A percentile compares a stretch with the other conserved stretches of the same genome.
Evolutionary conservation across 164 flowering plant genomes (phyloP).

Genomic region (Dillenia suffruticosa): DNA sequence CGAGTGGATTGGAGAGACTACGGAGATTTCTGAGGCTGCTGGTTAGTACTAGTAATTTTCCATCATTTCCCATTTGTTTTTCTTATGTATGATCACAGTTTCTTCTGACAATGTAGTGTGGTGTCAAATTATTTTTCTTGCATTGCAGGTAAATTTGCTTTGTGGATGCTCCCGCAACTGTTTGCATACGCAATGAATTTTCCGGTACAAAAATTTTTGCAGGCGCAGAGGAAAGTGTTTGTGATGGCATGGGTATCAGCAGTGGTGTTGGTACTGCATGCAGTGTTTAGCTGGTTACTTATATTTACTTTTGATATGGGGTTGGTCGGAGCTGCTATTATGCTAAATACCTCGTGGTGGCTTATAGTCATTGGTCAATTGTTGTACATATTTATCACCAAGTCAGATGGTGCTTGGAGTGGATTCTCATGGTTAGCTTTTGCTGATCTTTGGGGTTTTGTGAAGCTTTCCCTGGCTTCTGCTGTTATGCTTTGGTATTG

Average conservation of each 20-base stretch:
- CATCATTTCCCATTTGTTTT: background rate
- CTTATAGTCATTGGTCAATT: slow-evolving; percentile 41
- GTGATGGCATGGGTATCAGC: slow-evolving; percentile 49
- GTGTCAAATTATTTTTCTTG: background rate
- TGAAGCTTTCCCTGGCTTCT: slow-evolving; percentile 68
- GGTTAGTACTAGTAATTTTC: slow-evolving; percentile 18
- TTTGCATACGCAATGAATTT: slow-evolving; percentile 60
- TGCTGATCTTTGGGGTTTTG: slow-evolving; percentile 44
- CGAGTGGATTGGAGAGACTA: slow-evolving; percentile 40
- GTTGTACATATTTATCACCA: slow-evolving; percentile 47
- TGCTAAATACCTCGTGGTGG: slow-evolving; percentile 59
- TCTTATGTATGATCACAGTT: background rate
- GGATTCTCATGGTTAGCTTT: slow-evolving; percentile 68
- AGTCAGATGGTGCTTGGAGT: slow-evolving; percentile 58
- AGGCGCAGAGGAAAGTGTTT: slow-evolving; percentile 51
- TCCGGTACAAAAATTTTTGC: slow-evolving; percentile 61
- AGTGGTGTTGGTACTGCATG: slow-evolving; percentile 40
- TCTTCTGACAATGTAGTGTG: background rate
- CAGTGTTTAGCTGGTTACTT: slow-evolving; percentile 50
- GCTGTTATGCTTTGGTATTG: slow-evolving; percentile 64
- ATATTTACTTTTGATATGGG: slow-evolving; percentile 48
- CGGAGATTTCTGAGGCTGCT: slow-evolving; percentile 46
- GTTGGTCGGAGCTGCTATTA: slow-evolving; percentile 50
- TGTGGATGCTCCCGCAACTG: slow-evolving; percentile 63
- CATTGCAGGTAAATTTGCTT: slow-evolving; percentile 44